Evolutionary conservation across 1,284 basidiomycete species (phyloP), one percentile per base, ranked within the genome.

Genomic region (Marasmius sp.): DNA sequence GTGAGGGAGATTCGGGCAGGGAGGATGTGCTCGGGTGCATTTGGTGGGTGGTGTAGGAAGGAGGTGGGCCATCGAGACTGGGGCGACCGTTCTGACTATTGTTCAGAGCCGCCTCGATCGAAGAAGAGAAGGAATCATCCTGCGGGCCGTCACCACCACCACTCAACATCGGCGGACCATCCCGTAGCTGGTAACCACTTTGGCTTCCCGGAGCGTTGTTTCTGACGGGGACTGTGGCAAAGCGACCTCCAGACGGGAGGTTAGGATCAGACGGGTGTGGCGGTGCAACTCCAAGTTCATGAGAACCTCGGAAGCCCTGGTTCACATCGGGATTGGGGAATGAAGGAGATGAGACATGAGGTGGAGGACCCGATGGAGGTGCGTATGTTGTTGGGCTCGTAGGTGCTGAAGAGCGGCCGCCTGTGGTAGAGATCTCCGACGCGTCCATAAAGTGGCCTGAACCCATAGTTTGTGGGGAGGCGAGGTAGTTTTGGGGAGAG

Each of bases 201-300:
- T 33, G 20, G n/a, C 50, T 38, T 8, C 12, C 27, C 37, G 10
- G 34, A 38, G 34, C 27, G 36, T 18, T 16, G 41, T 48, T 37
- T 60, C 72, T 77, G 16, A 81, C 78, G 0, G 86, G 86, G 75
- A 87, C 85, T 0, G 85, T 86, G 37, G 85, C 83, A 65, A 87
- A 87, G 6, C 81, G 74, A 3, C 80, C 80, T 0, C 75, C 77
- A 14, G 66, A 66, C 18, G 71, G 58, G 55, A 65, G 69, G 8
- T 62, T 57, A 6, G 51, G 69, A 60, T 60, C 69, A 62, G 62
- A 65, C 37, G 55, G 52, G 54, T 62, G 66, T 11, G 49, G 57
- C 2, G 67, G 58, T 60, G 43, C 66, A 12, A 74, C 62, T 18
- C 79, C 80, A 58, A 81, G 81, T 52, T 81, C 80, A 57, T 82